phyloP scores from a whole-genome alignment of 441 rosid species.

The Francoa sonchifolia region DNA sequence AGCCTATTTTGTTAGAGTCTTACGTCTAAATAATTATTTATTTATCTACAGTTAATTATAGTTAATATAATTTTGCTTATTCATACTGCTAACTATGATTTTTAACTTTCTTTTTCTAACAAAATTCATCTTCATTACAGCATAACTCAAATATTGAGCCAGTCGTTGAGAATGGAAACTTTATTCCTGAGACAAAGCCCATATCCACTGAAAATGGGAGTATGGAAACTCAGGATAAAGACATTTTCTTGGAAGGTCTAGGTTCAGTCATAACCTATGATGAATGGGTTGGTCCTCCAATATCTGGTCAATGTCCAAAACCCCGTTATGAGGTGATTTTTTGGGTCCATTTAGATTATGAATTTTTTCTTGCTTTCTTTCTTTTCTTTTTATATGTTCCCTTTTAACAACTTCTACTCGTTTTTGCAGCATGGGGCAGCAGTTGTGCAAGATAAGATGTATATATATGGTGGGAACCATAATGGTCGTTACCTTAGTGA shows the following conservation, averaged over 20 bases:
- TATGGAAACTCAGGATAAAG: slow-evolving; percentile 75
- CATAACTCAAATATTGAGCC: slow-evolving; percentile 45
- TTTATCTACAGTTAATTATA: too few relatives aligned
- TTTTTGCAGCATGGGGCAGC: slow-evolving; percentile 84
- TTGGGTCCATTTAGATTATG: slow-evolving; percentile 10
- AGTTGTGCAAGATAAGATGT: slow-evolving; percentile 85
- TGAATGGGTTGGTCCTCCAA: slow-evolving; percentile 73
- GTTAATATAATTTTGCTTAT: too few relatives aligned
- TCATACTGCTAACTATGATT: slow-evolving; percentile 2
- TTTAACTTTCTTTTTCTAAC: slow-evolving; percentile 9
- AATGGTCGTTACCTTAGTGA: slow-evolving; percentile 95
- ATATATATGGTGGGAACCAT: slow-evolving; percentile 90
- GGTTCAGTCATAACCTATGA: slow-evolving; percentile 68
- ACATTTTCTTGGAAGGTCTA: slow-evolving; percentile 67
- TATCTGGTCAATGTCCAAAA: slow-evolving; percentile 77
- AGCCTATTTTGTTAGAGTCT: slow-evolving; percentile 4
- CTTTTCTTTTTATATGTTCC: slow-evolving; percentile 12
- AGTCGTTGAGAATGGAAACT: slow-evolving; percentile 53
- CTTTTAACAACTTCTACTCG: slow-evolving; percentile 16
- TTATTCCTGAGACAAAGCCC: slow-evolving; percentile 56
- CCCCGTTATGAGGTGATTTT: slow-evolving; percentile 77
- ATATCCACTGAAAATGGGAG: slow-evolving; percentile 55
- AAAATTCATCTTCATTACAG: slow-evolving; percentile 18
- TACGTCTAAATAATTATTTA: neutral
- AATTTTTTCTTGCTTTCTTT: slow-evolving; percentile 1